Evolutionary conservation across 805 yeast species (phyloP).

Genomic region (Zygosaccharomyces bailii): DNA sequence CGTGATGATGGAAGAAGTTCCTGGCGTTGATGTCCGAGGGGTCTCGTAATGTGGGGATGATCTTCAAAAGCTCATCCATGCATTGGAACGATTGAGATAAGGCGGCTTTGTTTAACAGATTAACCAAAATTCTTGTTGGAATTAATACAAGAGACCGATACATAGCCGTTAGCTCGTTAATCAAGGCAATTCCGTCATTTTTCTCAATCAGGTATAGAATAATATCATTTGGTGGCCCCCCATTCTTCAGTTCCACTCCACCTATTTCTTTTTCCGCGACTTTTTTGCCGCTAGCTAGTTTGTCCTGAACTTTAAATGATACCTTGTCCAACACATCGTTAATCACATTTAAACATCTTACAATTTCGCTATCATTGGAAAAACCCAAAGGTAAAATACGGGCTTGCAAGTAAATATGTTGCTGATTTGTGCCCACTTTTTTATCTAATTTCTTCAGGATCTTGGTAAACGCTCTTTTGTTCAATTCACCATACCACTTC

Average conservation of each 20-base stretch:
- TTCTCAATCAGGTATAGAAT: conserved; percentile 30
- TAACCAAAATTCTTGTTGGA: conserved; percentile 54
- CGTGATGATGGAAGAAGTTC: conserved; percentile 80
- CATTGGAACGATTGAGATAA: conserved; percentile 51
- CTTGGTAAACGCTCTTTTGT: conserved; percentile 84
- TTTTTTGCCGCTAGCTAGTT: conserved; percentile 2
- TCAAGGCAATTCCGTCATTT: conserved; percentile 47
- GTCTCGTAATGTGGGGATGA: conserved; percentile 54
- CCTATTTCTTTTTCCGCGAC: conserved; percentile 2
- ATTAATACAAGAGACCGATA: conserved; percentile 46
- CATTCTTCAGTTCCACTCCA: conserved; percentile 2
- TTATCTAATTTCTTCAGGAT: conserved; percentile 89
- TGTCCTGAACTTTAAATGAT: conserved; percentile 39
- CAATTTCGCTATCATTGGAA: conserved; percentile 64
- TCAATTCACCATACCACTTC: conserved; percentile 92
- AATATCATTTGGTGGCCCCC: conserved; percentile 11
- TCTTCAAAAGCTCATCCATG: conserved; percentile 52
- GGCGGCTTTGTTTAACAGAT: conserved; percentile 64
- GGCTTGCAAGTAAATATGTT: conserved; percentile 55
- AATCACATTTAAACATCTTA: conserved; percentile 49
- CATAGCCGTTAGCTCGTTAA: conserved; percentile 39
- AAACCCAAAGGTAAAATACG: conserved; percentile 73
- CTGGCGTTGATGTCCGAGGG: conserved; percentile 73
- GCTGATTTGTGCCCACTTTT: conserved; percentile 61
- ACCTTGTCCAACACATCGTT: conserved; percentile 51